Base-by-base conservation (phyloP, 2,329 filamentous ascomycete species). In the Xylariaceae sp. region DNA sequence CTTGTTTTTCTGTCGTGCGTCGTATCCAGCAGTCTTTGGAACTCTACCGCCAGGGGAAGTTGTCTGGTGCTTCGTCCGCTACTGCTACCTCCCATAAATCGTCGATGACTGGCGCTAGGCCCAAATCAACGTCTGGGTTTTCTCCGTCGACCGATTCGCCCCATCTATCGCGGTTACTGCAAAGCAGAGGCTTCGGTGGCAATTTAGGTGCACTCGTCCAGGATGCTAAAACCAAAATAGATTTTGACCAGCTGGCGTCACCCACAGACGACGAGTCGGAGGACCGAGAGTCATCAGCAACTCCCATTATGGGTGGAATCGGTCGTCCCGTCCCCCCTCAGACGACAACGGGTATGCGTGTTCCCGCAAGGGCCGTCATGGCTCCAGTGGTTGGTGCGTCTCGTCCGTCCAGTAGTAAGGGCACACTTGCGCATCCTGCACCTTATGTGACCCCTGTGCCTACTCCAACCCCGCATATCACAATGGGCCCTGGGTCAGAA, bases 101-200 rank as follows among this genome's bases (percentile, higher is more conserved):
- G 31, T 60, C 60, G 28, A 72, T 62, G 33, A 49, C 61, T 40
- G 56, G 53, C 49, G 41, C 54, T 52, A 49, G 70, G 14, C 62
- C 71, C 39, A 67, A 69, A 36, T 41, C 51, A 47, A 64, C 71
- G 43, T 61, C 73, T 47, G 67, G 67, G n/a, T 85, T 87, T 67
- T 75, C 80, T 52, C 79, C 79, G 47, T 84, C 86, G 9, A 71
- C 81, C 6, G 81, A 84, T 29, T 84, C 85, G 14, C 89, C 89
- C 12, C 82, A 90, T 73, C 78, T 93, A 17, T 90, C 89, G 26
- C 81, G 81, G 36, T 73, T 91, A 43, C 78, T 92, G 74, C 79
- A 84, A 64, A 81, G 76, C 61, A 82, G 80, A 68, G 87, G 87
- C 29, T 82, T 89, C 65, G 76, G 77, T 58, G 79, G 86, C 48